Base-by-base conservation (phyloP, 1,139 yeast genomes). In the Taiozyma sp. region DNA sequence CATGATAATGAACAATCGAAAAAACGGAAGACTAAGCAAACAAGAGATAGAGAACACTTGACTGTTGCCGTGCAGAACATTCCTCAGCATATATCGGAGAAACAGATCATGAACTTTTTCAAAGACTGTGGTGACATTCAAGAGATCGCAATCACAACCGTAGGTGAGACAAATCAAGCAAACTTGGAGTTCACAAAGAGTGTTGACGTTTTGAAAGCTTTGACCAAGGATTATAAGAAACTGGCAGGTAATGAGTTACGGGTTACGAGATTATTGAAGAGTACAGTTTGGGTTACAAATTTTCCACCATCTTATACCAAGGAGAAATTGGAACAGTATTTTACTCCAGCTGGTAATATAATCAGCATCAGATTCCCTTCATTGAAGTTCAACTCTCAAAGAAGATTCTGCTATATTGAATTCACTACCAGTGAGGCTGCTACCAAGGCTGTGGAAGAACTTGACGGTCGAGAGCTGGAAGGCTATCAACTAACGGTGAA, bases 381-480 rank as follows among this genome's bases (percentile, higher is more conserved):
- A 0, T 78, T 85, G 54, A 75, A 76, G 43, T 75, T 71, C 47
- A 78, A 81, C 56, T 67, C 79, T 5, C 76, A 75, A 23, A 74
- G 96, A 52, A 67, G 96, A 39, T 90, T 90, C 63, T 88, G 96
- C 55, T 90, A 89, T 61, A 74, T 87, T 14, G 96, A 89, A 61
- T 83, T 70, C 57, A 59, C 70, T 0, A 65, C 72, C 14, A 54
- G 77, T 0, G 71, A 71, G 9, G 71, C 70, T 34, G 91, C 95
- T 0, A 53, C 61, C 0, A 50, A 57, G 0, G 90, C 91, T 0
- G 72, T 79, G 1, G 53, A 57, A 0, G 51, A 56, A 1, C 69
- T 81, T n/a, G 65, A 85, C 59, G 80, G 76, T 0, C 68, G 63
- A 36, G 63, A 55, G 1, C 46, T 70, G 4, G 67, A 64, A 5